phyloP scores from a whole-genome alignment of 257 asterid genomes.

The Solanum verrucosum region DNA sequence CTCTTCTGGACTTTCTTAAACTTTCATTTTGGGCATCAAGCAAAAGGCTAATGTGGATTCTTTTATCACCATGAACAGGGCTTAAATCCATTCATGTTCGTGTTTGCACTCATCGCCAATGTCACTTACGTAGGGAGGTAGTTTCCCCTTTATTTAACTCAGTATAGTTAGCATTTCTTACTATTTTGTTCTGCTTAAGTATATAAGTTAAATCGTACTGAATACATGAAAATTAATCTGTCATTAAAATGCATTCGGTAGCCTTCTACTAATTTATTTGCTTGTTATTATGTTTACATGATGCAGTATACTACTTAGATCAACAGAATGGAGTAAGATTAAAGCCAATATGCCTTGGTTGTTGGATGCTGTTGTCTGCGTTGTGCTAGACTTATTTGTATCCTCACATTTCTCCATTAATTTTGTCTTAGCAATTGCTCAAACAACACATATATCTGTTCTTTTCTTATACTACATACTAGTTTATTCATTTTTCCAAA shows the following conservation, averaged over 20 bases:
- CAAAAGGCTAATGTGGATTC: not conserved
- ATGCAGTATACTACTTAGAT: constrained; percentile 82
- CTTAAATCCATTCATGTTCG: constrained; percentile 83
- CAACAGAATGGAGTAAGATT: constrained; percentile 60
- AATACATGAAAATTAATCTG: not conserved
- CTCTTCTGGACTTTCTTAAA: not conserved
- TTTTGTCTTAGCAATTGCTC: not conserved
- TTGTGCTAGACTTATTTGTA: constrained; percentile 76
- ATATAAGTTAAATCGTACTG: not conserved
- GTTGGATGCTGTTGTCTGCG: constrained; percentile 86
- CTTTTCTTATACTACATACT: not conserved
- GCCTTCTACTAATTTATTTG: not conserved
- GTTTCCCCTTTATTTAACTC: not conserved
- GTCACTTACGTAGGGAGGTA: constrained; percentile 82
- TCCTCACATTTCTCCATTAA: constrained; percentile 30
- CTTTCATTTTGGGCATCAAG: not conserved
- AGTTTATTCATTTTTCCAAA: not conserved
- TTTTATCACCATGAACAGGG: constrained; percentile 31
- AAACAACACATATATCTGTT: not conserved
- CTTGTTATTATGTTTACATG: not conserved
- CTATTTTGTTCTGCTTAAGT: not conserved
- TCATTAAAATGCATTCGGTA: not conserved
- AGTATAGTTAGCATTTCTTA: not conserved
- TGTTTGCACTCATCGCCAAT: constrained; percentile 77
- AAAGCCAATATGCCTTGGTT: constrained; percentile 89